phyloP scores from a whole-genome alignment of 345 rosid genomes.

The Bruguiera gymnorhiza region DNA sequence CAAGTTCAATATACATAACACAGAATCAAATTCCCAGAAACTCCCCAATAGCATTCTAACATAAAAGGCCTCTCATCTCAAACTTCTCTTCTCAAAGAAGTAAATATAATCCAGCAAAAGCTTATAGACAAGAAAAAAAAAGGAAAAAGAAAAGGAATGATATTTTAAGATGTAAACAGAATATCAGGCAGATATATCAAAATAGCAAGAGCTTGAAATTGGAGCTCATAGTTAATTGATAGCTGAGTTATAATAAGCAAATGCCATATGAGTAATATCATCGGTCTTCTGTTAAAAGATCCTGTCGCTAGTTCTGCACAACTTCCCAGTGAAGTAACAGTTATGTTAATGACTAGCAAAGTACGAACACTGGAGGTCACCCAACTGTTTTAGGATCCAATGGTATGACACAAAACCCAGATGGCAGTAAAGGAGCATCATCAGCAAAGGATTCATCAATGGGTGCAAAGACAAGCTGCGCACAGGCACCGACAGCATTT shows the following conservation, averaged over 20 bases:
- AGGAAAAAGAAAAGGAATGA: not conserved
- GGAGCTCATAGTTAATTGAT: too few species aligned
- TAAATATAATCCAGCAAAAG: not conserved
- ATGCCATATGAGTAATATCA: too few species aligned
- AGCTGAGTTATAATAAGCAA: too few species aligned
- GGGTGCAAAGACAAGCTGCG: constrained; percentile 95
- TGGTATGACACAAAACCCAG: constrained; percentile 91
- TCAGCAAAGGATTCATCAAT: constrained; percentile 97
- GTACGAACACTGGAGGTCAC: constrained; percentile 16
- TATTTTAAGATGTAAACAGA: not conserved
- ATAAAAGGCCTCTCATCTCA: not conserved
- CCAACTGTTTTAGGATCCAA: constrained; percentile 72
- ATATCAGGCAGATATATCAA: not conserved
- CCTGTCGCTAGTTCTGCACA: not conserved
- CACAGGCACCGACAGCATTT: constrained; percentile 82
- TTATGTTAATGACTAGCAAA: not conserved
- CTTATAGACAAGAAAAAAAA: not conserved
- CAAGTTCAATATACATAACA: too few species aligned
- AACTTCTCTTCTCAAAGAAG: not conserved
- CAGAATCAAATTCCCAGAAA: too few species aligned
- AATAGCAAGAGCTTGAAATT: too few species aligned
- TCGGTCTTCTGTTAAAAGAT: not conserved
- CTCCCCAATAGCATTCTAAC: too few species aligned
- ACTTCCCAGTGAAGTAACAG: not conserved
- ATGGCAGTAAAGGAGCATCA: constrained; percentile 88